Evolutionary conservation across 2,329 filamentous ascomycete species (phyloP).

Genomic region (Aspergillus melleus): DNA sequence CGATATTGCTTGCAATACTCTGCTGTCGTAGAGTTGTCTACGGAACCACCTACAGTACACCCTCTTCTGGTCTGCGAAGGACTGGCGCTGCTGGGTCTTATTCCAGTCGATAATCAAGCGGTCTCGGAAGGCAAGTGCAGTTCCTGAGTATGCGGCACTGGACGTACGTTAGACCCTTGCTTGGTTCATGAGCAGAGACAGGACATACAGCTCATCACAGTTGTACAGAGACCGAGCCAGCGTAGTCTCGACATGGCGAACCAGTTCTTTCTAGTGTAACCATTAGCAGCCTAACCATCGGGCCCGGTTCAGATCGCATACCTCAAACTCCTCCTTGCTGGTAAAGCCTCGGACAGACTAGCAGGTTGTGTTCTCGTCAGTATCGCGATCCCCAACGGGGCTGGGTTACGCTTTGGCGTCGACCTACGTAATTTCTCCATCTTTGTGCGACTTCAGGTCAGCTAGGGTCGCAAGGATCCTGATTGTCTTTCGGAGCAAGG

Average conservation of each 20-base stretch:
- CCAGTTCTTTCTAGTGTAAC: conserved; percentile 68
- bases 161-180: conserved; percentile 7
- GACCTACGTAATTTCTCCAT: conserved; percentile 61
- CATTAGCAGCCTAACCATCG: neutral
- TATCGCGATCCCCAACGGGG: neutral
- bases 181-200: neutral
- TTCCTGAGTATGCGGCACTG: conserved; percentile 84
- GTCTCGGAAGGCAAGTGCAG: conserved; percentile 88
- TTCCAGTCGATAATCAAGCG: conserved; percentile 95
- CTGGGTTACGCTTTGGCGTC: neutral
- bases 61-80: conserved; percentile 84
- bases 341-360: conserved; percentile 69
- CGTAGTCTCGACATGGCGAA: conserved; percentile 94
- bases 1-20: neutral
- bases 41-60: conserved; percentile 69
- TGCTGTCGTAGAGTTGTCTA: neutral
- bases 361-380: conserved; percentile 7
- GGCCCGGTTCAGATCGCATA: conserved; percentile 24
- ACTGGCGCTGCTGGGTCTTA: conserved; percentile 95
- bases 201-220: conserved; percentile 74
- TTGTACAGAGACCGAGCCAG: conserved; percentile 96
- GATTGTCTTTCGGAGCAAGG: neutral
- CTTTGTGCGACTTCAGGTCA: conserved; percentile 49
- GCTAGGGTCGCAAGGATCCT: conserved; percentile 18
- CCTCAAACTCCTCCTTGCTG: conserved; percentile 76